Evolutionary conservation across 1,284 basidiomycete genomes (phyloP), one percentile per base, ranked within the genome.

Genomic region (Puccinia hordei): DNA sequence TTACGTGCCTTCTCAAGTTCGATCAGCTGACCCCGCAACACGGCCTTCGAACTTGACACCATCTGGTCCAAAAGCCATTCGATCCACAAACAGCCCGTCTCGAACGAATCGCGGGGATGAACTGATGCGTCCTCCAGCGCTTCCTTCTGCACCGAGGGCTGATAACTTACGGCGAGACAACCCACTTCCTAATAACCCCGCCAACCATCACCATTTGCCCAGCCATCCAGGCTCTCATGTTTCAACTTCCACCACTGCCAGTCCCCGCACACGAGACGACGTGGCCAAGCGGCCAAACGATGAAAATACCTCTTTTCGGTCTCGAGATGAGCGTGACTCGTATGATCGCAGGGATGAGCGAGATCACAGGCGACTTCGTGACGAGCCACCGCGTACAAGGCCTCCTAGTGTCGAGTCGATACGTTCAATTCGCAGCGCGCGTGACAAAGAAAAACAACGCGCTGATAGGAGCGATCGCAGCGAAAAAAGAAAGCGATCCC

Each of bases 301-400:
- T 24, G 73, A 75, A 22, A 51, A 38, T 17, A 1, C 44, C 46
- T 65, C 73, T 53, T n/a, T 49, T 49, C 55, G 73, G 44, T 30
- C 24, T 75, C 73, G 73, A 19, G 73, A 75, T n/a, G 73, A 75
- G n/a, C 73, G 73, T 6, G 73, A 73, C 55, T 46, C 57, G 38
- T 73, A 59, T 22, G 72, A 73, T 57, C 61, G 74, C 46, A 46
- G 74, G 51, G 74, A 79, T 33, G 63, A 49, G 77, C 71, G 53
- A 69, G 53, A 81, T 46, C 38, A 86, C 82, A 24, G 66, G 78
- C 51, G 82, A 80, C 87, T 88, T 73, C 85, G 88, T 83, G 84
- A 88, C 17, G 81, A 82, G 22, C 74, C 77, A 53, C 81, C 82
- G 15, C 81, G 82, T 15, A 81, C 81, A 8, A 61, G 74, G 49